Conservation (phyloP, 2,329 filamentous ascomycete species). For the Harringtonia lauricola region DNA sequence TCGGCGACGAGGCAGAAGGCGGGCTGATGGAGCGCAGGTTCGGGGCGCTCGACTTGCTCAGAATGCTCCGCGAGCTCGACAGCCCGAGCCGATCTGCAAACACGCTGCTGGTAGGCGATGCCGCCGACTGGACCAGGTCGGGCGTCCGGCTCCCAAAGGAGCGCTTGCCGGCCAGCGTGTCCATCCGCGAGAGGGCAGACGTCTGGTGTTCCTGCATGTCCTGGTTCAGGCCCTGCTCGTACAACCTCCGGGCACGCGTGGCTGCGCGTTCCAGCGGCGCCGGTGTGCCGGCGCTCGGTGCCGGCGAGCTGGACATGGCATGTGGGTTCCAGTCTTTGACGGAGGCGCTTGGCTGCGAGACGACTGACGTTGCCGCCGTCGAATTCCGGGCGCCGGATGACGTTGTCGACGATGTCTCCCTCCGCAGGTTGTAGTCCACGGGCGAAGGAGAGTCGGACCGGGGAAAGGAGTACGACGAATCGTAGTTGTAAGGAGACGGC, state of each 20-base stretch:
- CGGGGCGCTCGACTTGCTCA: constrained; percentile 52
- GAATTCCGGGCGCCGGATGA: constrained; percentile 67
- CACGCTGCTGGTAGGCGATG: constrained; percentile 32
- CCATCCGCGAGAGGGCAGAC: constrained; percentile 66
- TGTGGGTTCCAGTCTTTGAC: constrained; percentile 33
- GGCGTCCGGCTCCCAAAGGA: constrained; percentile 38
- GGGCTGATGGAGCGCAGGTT: constrained; percentile 53
- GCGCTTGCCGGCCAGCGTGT: constrained; percentile 61
- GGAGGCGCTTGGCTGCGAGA: constrained; percentile 51
- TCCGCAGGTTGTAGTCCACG: constrained; percentile 58
- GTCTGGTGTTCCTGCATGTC: constrained; percentile 72
- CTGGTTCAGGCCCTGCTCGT: constrained; percentile 72
- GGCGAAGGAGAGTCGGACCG: constrained; percentile 46
- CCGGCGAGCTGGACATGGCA: not conserved
- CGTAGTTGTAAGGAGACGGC: constrained; percentile 24
- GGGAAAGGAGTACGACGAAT: constrained; percentile 15
- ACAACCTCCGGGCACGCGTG: constrained; percentile 64
- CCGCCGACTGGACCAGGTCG: constrained; percentile 29
- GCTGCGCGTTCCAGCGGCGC: constrained; percentile 49
- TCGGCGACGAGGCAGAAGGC: constrained; percentile 25
- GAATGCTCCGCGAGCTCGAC: constrained; percentile 20
- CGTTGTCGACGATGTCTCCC: constrained; percentile 78
- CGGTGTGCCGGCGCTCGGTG: constrained; percentile 7
- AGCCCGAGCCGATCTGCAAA: constrained; percentile 32
- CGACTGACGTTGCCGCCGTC: constrained; percentile 78